phyloP scores from a whole-genome alignment of 345 rosid genomes.

The Raphanus raphanistrum region DNA sequence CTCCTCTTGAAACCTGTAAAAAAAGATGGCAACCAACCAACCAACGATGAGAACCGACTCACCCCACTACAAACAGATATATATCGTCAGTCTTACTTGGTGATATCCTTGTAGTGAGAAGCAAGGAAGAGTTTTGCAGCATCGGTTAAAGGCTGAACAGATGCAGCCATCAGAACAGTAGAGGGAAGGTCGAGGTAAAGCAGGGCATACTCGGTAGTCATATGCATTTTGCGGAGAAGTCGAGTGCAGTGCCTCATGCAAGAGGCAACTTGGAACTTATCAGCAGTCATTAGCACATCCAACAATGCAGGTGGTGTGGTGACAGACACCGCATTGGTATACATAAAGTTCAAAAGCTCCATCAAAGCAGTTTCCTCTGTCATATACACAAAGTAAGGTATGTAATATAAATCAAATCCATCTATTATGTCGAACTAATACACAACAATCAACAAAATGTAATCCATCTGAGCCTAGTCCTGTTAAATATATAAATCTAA shows the following conservation, averaged over 20 bases:
- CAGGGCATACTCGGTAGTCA: conserved; percentile 92
- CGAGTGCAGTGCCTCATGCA: conserved; percentile 95
- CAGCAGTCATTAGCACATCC: conserved; percentile 97
- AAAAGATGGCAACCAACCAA: too few species aligned
- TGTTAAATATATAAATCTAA: background rate
- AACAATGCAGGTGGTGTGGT: conserved; percentile 80
- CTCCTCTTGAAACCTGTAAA: conserved; percentile 76
- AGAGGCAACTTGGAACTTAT: conserved; percentile 97
- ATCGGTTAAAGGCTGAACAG: conserved; percentile 94
- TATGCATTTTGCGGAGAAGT: conserved; percentile 64
- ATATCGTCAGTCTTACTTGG: conserved; percentile 52
- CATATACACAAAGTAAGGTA: conserved; percentile 10
- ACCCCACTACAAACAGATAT: background rate
- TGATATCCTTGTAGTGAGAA: conserved; percentile 72
- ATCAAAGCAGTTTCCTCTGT: conserved; percentile 96
- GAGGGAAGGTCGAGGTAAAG: conserved; percentile 95
- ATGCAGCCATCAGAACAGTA: conserved; percentile 87
- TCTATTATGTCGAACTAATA: background rate
- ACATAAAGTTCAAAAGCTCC: conserved; percentile 96
- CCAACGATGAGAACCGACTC: background rate
- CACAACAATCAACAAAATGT: background rate
- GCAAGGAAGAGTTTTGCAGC: conserved; percentile 90
- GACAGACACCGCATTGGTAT: conserved; percentile 68
- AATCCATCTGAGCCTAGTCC: background rate
- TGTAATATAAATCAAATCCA: conserved; percentile 6